Evolutionary conservation across 805 yeast genomes (phyloP), one percentile per base, ranked within the genome.

Genomic region (Nakazawaea ernobii): DNA sequence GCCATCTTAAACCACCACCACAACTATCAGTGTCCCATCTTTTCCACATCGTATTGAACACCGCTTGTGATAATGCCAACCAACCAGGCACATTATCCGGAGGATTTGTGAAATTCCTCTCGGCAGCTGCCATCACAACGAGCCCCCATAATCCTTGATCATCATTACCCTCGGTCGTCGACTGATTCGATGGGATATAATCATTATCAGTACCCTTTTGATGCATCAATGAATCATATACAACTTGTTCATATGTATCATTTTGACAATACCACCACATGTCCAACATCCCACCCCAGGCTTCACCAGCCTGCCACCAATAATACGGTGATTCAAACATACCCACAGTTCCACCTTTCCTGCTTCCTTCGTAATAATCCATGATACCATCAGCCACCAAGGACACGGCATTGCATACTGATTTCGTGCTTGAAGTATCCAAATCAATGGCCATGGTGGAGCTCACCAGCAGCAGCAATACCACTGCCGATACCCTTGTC

Each of bases 271-370:
- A 83, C 55, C 62, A 81, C 68, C 88, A 75, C 65, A 86, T 84
- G 62, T 90, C 97, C 39, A 92, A 60, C 74, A 92, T 69, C 15
- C 86, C 73, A 8, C 96, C 96, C 87, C 90, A 89, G 1, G 92
- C 96, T 51, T 91, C 95, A 55, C 98, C 98, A 8, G 97, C 96
- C 68, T 90, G 89, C 97, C 97, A 91, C 99, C 98, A 92, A 73
- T 92, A 92, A 73, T 92, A 91, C 0, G 98, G 98, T 59, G 73
- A 69, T 10, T 82, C 70, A 63, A 94, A 91, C 90, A 86, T 82
- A 38, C 98, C 99, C 27, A 86, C 71, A 4, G 90, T 77, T 8
- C 91, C 85, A 32, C 97, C 97, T 38, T 72, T 63, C 32, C 73
- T 62, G 52, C 64, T 54, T 29, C 88, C 88, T 54, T 76, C 75